Base-by-base conservation (phyloP, 805 yeast species). In the Lachancea fermentati region DNA sequence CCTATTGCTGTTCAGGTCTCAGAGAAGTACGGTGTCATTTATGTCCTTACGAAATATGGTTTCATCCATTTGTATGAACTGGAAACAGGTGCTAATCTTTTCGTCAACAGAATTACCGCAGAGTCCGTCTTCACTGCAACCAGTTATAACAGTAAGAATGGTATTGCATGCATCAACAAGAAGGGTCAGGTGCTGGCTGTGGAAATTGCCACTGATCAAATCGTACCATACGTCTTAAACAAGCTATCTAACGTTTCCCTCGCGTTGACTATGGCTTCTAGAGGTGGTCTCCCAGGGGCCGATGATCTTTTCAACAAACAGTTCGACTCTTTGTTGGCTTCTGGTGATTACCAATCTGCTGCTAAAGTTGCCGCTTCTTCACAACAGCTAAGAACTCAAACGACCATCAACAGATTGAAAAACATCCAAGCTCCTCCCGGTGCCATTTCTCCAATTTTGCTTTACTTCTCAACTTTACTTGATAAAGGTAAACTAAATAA, bases 201-300 rank as follows among this genome's bases (percentile, higher is more conserved):
- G 29, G 95, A 89, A 60, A 76, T 93, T 37, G 78, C 95, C 36
- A 82, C 80, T 50, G 82, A 81, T 45, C 85, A 84, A 58, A 78
- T 91, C 50, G 81, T 93, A 46, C 95, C 96, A 38, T 94, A 94
- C 63, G 81, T 93, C 37, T 72, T 93, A 60, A 80, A 81, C 55
- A 87, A 85, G 61, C 73, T 93, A 47, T 80, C 91, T 39, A 91
- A 93, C 59, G 87, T 91, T 24, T 75, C 82, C 16, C 72, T 93
- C 55, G 98, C 97, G 3, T 71, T 93, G 45, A 72, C 87, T 8
- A 76, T 93, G 49, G 94, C 97, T 19, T 78, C 96, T 3, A 84
- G 97, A 65, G 97, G 96, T 58, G 96, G 96, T 1, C 77, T 93
- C 57, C 93, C 96, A 32, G 99, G 99, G 50, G 98, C 97, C 36